A percentile compares a stretch with the other conserved stretches of the same genome.
Conservation (phyloP, 2,329 filamentous ascomycete species). For the Pseudogymnoascus sp. region DNA sequence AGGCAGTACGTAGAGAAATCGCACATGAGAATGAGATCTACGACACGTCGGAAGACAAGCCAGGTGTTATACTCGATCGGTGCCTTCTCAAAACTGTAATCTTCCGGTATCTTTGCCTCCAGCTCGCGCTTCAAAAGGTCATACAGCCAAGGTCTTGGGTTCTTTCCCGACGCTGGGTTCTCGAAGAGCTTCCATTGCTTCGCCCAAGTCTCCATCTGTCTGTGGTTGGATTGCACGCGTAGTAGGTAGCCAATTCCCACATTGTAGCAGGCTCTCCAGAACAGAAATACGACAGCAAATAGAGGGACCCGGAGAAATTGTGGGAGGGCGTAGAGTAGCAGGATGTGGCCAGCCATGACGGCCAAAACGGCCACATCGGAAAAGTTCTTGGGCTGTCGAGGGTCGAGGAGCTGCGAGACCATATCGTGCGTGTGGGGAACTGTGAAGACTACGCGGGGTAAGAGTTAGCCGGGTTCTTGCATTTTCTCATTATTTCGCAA, state of each 20-base stretch:
- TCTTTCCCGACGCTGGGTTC: constrained; percentile 69
- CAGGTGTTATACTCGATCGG: constrained; percentile 99
- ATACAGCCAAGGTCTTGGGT: constrained; percentile 78
- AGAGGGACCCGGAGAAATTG: constrained; percentile 61
- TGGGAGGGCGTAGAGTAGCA: constrained; percentile 68
- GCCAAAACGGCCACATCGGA: constrained; percentile 75
- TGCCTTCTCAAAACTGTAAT: constrained; percentile 89
- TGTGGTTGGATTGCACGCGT: constrained; percentile 82
- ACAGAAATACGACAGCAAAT: constrained; percentile 78
- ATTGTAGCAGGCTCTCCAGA: constrained; percentile 92
- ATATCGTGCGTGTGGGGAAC: constrained; percentile 97
- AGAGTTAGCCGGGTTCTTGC: constrained; percentile 9
- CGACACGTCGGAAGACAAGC: constrained; percentile 90
- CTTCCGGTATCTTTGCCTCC: constrained; percentile 86
- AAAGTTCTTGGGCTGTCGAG: constrained; percentile 88
- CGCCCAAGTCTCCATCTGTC: constrained; percentile 80
- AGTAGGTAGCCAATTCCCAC: constrained; percentile 86
- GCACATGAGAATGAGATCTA: constrained; percentile 97
- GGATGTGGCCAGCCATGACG: constrained; percentile 69
- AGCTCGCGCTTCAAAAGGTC: constrained; percentile 78
- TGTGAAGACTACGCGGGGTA: constrained; percentile 64
- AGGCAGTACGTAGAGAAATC: constrained; percentile 96
- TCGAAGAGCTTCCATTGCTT: constrained; percentile 81
- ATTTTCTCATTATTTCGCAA: constrained; percentile 8
- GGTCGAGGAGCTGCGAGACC: constrained; percentile 94